These are phyloP conservation scores for Sanguinoderma infundibulare DNA, from an alignment of 1,284 basidiomycete species.

Conservation along the genomic window DNA sequence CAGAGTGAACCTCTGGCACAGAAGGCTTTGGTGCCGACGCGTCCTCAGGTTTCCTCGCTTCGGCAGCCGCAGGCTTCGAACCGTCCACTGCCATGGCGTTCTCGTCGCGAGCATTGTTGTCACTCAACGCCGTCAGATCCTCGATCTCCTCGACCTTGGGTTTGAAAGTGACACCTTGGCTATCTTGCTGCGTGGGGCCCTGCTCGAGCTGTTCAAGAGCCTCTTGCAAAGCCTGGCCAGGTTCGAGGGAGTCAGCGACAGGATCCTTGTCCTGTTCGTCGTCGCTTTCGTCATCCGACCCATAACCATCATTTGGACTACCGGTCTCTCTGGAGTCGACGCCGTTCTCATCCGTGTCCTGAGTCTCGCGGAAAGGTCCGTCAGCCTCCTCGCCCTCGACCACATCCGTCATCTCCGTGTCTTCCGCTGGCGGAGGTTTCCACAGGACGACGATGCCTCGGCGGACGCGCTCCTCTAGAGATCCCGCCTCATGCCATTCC, in stretches of 20 bases:
- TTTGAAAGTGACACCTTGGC: slow-evolving; percentile 43
- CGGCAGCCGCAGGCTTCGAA: slow-evolving; percentile 6
- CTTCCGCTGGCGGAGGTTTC: slow-evolving; percentile 49
- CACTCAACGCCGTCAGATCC: slow-evolving; percentile 51
- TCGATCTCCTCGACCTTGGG: slow-evolving; percentile 71
- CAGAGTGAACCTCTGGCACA: slow-evolving; percentile 19
- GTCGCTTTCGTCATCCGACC: slow-evolving; percentile 65
- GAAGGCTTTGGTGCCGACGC: slow-evolving; percentile 4
- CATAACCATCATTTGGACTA: slow-evolving; percentile 39
- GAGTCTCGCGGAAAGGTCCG: slow-evolving; percentile 24
- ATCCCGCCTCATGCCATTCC: slow-evolving; percentile 84
- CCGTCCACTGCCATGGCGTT: slow-evolving; percentile 43
- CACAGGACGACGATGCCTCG: slow-evolving; percentile 75
- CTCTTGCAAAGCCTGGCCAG: slow-evolving; percentile 52
- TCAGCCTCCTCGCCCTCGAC: slow-evolving; percentile 29
- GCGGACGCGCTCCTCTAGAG: slow-evolving; percentile 64
- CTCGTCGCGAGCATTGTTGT: slow-evolving; percentile 11
- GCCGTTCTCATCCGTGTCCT: slow-evolving; percentile 29
- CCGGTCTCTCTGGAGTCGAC: slow-evolving; percentile 32
- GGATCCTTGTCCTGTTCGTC: slow-evolving; percentile 56
- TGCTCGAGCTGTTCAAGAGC: slow-evolving; percentile 46
- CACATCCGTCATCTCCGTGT: slow-evolving; percentile 26
- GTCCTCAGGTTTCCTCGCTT: neutral
- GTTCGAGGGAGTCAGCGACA: slow-evolving; percentile 62
- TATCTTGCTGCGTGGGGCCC: slow-evolving; percentile 18